These are phyloP conservation scores for Kazachstania sp. DNA, from an alignment of 1,139 yeast species.

Conservation along the genomic window DNA sequence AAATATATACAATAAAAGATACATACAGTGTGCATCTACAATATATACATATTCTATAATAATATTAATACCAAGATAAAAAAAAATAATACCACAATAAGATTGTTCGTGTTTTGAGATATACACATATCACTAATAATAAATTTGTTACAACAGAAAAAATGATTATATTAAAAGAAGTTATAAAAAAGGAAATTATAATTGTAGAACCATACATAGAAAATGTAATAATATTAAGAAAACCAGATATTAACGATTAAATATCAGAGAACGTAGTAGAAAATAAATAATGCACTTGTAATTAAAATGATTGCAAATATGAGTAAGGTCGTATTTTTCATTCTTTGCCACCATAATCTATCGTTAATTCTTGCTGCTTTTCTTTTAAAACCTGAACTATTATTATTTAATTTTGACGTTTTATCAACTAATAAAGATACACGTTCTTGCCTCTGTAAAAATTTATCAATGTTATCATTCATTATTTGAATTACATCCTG, in stretches of 20 bases:
- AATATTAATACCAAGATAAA: too few relatives aligned
- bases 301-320: conserved; percentile 18
- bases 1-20: not conserved
- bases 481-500: conserved; percentile 39
- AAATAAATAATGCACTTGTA: conserved; percentile 20
- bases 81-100: too few relatives aligned
- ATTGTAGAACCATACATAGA: too few relatives aligned
- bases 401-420: conserved; percentile 64
- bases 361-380: conserved; percentile 58
- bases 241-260: not conserved
- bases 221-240: not conserved
- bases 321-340: conserved; percentile 20
- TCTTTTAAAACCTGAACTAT: conserved; percentile 64
- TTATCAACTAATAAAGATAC: conserved; percentile 69
- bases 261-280: conserved; percentile 13
- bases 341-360: conserved; percentile 55
- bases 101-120: too few relatives aligned
- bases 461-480: conserved; percentile 61
- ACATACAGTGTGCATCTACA: not conserved
- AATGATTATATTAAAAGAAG: too few relatives aligned
- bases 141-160: too few relatives aligned
- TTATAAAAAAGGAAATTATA: too few relatives aligned
- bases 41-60: too few relatives aligned
- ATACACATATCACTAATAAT: too few relatives aligned
- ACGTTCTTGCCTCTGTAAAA: conserved; percentile 74